These are phyloP conservation scores for Leishmania gerbilli DNA, from an alignment of 208 protist species.

Conservation along the genomic window DNA sequence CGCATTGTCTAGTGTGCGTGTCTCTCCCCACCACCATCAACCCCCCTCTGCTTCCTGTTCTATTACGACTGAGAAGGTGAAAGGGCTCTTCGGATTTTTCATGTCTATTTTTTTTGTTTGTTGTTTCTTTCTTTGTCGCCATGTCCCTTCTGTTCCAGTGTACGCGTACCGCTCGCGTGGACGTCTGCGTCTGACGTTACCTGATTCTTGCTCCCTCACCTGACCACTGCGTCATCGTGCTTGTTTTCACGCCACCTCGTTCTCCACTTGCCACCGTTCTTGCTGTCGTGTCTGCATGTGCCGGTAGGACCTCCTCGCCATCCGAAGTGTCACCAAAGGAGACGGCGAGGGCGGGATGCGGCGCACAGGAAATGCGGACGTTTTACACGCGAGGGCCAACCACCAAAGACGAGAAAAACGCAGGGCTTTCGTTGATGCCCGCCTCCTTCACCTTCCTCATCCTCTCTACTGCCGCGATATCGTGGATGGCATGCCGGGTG, in stretches of 20 bases:
- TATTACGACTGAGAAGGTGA: not conserved
- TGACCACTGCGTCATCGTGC: not conserved
- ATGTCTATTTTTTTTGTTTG: not conserved
- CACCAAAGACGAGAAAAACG: not conserved
- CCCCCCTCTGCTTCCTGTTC: not conserved
- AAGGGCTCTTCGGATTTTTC: not conserved
- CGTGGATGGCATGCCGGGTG: not conserved
- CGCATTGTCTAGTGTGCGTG: not conserved
- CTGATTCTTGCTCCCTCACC: not conserved
- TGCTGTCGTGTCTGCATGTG: not conserved
- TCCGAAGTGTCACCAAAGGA: not conserved
- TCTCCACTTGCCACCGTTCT: not conserved
- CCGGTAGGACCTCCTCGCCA: not conserved
- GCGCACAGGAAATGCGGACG: not conserved
- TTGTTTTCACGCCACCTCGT: not conserved
- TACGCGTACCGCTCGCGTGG: not conserved
- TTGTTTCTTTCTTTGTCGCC: not conserved
- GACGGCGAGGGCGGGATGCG: not conserved
- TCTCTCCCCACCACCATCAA: not conserved
- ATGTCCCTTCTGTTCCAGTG: not conserved
- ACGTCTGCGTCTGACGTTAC: not conserved
- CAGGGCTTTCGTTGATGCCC: not conserved
- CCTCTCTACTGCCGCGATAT: not conserved
- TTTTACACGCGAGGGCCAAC: not conserved
- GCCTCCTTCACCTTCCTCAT: too few relatives aligned